phyloP scores from a whole-genome alignment of 2,329 filamentous ascomycete species.

The Tolypocladium guangdongense region DNA sequence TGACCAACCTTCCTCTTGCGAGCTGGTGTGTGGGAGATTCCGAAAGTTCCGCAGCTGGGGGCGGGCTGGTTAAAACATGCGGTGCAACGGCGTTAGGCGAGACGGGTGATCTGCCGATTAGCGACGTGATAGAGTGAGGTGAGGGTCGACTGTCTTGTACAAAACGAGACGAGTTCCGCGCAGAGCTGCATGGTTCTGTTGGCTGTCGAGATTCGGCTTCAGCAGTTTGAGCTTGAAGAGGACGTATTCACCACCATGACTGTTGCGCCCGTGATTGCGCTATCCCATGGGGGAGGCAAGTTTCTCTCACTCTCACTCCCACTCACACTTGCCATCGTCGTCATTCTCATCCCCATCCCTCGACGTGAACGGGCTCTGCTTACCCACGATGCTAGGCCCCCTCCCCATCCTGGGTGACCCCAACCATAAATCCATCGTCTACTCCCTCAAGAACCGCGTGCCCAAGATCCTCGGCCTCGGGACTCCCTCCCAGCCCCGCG shows the following conservation, averaged over 20 bases:
- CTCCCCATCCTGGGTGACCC: constrained; percentile 48
- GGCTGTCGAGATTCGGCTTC: not conserved
- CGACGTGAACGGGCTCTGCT: not conserved
- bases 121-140: not conserved
- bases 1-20: constrained; percentile 11
- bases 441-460: constrained; percentile 40
- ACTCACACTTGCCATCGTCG: not conserved
- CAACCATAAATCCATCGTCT: constrained; percentile 35
- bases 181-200: not conserved
- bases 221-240: not conserved
- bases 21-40: not conserved
- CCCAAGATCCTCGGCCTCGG: constrained; percentile 44
- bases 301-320: not conserved
- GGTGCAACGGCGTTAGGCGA: not conserved
- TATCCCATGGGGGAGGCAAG: constrained; percentile 38
- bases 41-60: not conserved
- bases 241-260: constrained; percentile 19
- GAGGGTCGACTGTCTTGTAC: not conserved
- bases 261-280: constrained; percentile 32
- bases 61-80: not conserved
- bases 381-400: constrained; percentile 28
- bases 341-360: not conserved
- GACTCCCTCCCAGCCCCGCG: constrained; percentile 35
- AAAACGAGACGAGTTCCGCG: not conserved
- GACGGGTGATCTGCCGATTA: not conserved